phyloP scores from a whole-genome alignment of 768 basidiomycete genomes.

The Rhizopogon rudus region DNA sequence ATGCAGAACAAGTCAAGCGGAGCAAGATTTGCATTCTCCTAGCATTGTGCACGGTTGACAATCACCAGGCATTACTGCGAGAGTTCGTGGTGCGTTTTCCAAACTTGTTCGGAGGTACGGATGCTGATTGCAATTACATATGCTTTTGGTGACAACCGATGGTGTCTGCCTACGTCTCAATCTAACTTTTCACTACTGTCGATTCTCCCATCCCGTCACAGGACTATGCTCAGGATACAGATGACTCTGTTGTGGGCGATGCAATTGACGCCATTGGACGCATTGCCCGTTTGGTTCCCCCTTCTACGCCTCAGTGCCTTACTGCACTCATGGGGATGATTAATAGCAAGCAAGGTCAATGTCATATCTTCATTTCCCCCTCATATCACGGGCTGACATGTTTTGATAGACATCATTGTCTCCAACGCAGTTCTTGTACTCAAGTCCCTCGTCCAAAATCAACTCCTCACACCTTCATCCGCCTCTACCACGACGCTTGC shows the following conservation, averaged over 20 bases:
- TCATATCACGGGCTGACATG: neutral
- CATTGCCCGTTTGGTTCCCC: constrained; percentile 65
- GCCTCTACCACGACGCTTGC: constrained; percentile 12
- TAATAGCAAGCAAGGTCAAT: constrained; percentile 66
- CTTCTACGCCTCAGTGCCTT: constrained; percentile 67
- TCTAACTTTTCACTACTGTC: neutral
- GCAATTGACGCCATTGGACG: constrained; percentile 77
- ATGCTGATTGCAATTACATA: neutral
- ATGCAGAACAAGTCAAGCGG: constrained; percentile 60
- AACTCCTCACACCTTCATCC: constrained; percentile 36
- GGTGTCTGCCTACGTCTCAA: neutral
- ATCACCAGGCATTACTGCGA: constrained; percentile 63
- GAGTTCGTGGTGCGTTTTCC: constrained; percentile 73
- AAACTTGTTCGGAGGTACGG: neutral
- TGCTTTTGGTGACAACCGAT: neutral
- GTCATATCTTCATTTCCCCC: neutral
- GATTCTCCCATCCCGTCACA: constrained; percentile 22
- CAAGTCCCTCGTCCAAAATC: constrained; percentile 76
- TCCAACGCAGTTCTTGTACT: constrained; percentile 81
- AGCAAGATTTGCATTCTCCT: constrained; percentile 74
- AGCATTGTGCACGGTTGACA: constrained; percentile 60
- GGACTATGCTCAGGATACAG: constrained; percentile 79
- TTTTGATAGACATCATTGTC: constrained; percentile 62
- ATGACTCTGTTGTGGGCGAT: constrained; percentile 66
- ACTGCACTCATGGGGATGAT: constrained; percentile 76